Conservation (phyloP, 2,329 filamentous ascomycete genomes). For the Curvularia eragrostidis region DNA sequence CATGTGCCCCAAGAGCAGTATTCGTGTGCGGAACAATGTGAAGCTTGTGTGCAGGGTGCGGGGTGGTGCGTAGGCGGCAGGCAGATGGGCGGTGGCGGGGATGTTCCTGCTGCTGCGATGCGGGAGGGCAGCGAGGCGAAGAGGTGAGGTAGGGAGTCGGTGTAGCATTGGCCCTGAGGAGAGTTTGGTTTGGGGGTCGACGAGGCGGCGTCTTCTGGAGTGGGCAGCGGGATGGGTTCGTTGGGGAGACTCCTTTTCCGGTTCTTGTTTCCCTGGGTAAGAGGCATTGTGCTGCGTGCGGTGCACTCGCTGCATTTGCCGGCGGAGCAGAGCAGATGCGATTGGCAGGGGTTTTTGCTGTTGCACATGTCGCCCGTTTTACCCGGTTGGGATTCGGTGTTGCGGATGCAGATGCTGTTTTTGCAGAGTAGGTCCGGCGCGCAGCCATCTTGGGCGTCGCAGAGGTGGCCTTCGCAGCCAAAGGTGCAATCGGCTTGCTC, state of each 20-base stretch:
- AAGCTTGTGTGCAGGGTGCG: conserved; percentile 34
- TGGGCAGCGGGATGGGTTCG: neutral
- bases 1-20: conserved; percentile 43
- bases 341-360: conserved; percentile 38
- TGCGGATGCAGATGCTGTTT: conserved; percentile 40
- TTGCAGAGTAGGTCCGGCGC: conserved; percentile 38
- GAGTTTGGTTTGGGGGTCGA: conserved; percentile 11
- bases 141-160: conserved; percentile 22
- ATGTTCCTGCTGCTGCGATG: neutral
- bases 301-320: conserved; percentile 25
- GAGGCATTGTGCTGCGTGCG: neutral
- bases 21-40: conserved; percentile 35
- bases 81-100: conserved; percentile 15
- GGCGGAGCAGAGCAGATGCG: conserved; percentile 32
- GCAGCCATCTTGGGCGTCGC: conserved; percentile 39
- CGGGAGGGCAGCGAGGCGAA: conserved; percentile 10
- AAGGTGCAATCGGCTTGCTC: conserved; percentile 38
- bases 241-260: neutral
- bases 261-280: neutral
- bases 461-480: conserved; percentile 43
- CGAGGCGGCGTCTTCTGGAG: neutral
- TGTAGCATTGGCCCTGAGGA: conserved; percentile 25
- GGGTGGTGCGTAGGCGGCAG: conserved; percentile 17
- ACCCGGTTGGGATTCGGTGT: conserved; percentile 33
- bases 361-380: conserved; percentile 36